Evolutionary conservation across 106 monocot species (phyloP).

Genomic region (Phalaenopsis aphrodite): DNA sequence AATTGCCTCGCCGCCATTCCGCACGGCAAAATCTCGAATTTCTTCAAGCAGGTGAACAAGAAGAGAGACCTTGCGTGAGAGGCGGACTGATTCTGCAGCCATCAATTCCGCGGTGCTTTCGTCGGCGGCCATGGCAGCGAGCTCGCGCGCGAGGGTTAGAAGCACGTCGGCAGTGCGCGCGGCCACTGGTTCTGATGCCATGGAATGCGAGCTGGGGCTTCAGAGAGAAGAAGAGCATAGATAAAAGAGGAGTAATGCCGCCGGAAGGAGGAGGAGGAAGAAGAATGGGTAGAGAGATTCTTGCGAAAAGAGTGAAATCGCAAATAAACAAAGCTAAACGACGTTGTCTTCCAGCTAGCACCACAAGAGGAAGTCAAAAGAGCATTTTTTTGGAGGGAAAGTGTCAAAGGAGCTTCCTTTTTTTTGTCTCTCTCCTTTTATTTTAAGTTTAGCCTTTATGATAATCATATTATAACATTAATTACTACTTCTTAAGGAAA

Average conservation of each 20-base stretch:
- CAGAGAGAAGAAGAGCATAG: background rate
- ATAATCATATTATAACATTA: no score
- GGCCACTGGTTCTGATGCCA: background rate
- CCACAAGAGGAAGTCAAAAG: no score
- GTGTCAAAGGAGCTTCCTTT: no score
- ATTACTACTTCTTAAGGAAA: no score
- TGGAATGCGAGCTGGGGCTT: background rate
- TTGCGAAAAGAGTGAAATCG: background rate
- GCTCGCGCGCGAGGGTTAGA: constrained; percentile 12
- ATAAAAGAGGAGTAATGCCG: background rate
- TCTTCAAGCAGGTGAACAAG: constrained; percentile 62
- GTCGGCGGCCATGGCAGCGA: constrained; percentile 14
- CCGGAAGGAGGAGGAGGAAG: background rate
- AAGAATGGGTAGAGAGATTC: background rate
- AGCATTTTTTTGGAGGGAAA: no score
- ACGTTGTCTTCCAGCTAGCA: background rate
- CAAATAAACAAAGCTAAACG: background rate
- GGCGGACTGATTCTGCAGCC: constrained; percentile 27
- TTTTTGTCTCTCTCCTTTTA: no score
- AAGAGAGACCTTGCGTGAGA: constrained; percentile 57
- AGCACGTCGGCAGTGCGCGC: constrained; percentile 3
- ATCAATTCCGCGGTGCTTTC: background rate
- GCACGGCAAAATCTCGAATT: constrained; percentile 32
- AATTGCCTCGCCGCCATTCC: constrained; percentile 4
- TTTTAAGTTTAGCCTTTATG: no score